Base-by-base conservation (phyloP, 768 basidiomycete genomes). In the Gelatoporia subvermispora region DNA sequence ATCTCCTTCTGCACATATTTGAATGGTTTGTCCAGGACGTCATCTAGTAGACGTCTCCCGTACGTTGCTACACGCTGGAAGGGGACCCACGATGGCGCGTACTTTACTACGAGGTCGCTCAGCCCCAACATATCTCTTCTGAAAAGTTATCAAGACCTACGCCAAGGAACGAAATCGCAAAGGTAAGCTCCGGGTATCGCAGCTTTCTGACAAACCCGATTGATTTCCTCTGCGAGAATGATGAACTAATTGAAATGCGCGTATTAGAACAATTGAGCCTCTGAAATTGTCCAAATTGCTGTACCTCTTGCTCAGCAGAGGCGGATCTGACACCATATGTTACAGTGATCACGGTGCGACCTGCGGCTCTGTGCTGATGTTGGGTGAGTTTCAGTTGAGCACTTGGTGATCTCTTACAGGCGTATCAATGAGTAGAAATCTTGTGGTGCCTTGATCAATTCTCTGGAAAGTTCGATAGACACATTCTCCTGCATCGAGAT, bases 101-200 rank as follows among this genome's bases (percentile, higher is more conserved):
- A 34, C 17, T 52, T 47, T 41, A 64, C 59, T 60, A 39, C 22
- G 53, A 48, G 39, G 38, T 38, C 44, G 21, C 59, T 52, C 15
- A 59, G 39, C 7, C 22, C 41, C 22, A 4, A 20, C 8, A 25
- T 10, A 18, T 4, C 28, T 31, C 13, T 5, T 16, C 22, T 3
- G 20, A 9, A 22, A 18, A 20, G n/a, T 15, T 10, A 16, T 22
- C 15, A 24, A 3, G 7, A 50, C 55, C 18, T 25, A 56, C 55
- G 24, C 4, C 20, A 21, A 8, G 55, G 55, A 9, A 56, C 24
- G 3, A 47, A 8, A 18, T 56, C 55, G 5, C 79, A 73, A 1
- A 77, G 58, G 49, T 69, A 77, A 18, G 64, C 52, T 4, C 74
- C 76, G 1, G 72, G 71, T 8, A 66, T 51, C 0, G 66, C 58